Percentiles rank a stretch among this genome's conserved stretches.
phyloP scores from a whole-genome alignment of 306 rosid genomes.

The cucumber (Cucumis sativus) region DNA sequence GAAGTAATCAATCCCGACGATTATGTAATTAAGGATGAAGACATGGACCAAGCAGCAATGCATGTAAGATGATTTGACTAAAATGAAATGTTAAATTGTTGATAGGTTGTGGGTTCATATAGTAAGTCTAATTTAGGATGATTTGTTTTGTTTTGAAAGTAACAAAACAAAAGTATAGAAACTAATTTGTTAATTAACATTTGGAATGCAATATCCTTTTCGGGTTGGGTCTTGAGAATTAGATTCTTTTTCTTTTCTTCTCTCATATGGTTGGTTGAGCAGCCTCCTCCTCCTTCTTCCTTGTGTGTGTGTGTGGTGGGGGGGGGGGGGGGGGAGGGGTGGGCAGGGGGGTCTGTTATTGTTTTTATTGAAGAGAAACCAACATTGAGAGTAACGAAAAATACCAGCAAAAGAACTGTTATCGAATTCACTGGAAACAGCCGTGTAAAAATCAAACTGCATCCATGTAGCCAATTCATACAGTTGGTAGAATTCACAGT shows the following conservation, averaged over 20 bases:
- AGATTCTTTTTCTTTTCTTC: not conserved
- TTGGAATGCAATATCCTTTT: conserved; percentile 1
- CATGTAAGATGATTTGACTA: conserved; percentile 30
- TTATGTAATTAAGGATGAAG: conserved; percentile 90
- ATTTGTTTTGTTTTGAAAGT: not conserved
- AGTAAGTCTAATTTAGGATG: not conserved
- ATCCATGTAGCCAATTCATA: not conserved
- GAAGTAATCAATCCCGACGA: conserved; percentile 98
- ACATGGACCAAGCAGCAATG: conserved; percentile 59
- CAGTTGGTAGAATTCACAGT: not conserved
- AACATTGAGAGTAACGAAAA: not conserved
- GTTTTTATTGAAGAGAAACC: not conserved
- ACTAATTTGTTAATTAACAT: not conserved
- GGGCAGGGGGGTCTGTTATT: too few relatives aligned
- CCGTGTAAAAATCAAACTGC: not conserved
- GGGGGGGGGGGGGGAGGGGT: too few relatives aligned
- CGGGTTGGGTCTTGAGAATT: not conserved
- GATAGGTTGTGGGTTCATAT: not conserved
- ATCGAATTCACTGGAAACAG: not conserved
- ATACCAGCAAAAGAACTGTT: not conserved
- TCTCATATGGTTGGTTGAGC: not conserved
- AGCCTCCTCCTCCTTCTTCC: not conserved
- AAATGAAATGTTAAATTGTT: not conserved
- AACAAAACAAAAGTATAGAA: not conserved
- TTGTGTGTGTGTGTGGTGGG: too few relatives aligned